Conservation (phyloP, 2,329 filamentous ascomycete species). For the Anthostomella pinea region DNA sequence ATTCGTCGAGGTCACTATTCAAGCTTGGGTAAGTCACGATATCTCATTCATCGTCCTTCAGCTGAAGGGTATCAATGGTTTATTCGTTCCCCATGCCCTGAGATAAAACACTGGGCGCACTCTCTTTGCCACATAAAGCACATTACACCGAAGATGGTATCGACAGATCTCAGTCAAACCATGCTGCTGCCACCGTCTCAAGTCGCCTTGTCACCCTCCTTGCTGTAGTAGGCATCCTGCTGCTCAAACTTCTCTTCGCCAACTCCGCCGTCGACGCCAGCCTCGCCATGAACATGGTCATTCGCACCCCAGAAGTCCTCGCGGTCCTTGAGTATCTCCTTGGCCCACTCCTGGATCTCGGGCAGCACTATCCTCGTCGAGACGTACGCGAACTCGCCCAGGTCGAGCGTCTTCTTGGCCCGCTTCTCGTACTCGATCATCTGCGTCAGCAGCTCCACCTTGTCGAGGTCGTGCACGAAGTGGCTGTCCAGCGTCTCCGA, state of each 20-base stretch:
- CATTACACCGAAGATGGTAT: neutral
- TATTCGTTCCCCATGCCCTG: slow-evolving; percentile 3
- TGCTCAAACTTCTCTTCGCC: slow-evolving; percentile 34
- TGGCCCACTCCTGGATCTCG: slow-evolving; percentile 79
- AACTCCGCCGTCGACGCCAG: slow-evolving; percentile 40
- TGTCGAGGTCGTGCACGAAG: slow-evolving; percentile 96
- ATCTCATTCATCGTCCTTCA: too few relatives aligned
- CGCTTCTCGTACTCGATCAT: slow-evolving; percentile 94
- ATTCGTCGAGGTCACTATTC: too few relatives aligned
- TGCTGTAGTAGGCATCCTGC: slow-evolving; percentile 50
- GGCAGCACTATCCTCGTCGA: slow-evolving; percentile 67
- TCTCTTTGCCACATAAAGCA: too few relatives aligned
- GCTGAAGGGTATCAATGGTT: too few relatives aligned
- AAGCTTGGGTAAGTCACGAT: too few relatives aligned
- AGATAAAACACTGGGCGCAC: too few relatives aligned
- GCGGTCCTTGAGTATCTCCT: slow-evolving; percentile 73
- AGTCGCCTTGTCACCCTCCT: slow-evolving; percentile 10
- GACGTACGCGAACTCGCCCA: slow-evolving; percentile 85
- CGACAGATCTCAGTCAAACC: neutral
- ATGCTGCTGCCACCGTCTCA: slow-evolving; percentile 1
- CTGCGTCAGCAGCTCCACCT: slow-evolving; percentile 91
- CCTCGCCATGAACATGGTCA: slow-evolving; percentile 45
- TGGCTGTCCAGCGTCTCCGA: slow-evolving; percentile 76
- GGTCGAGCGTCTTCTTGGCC: slow-evolving; percentile 62
- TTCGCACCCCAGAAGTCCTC: slow-evolving; percentile 65